phyloP scores from a whole-genome alignment of 1,139 yeast genomes.

The Nakaseomyces glabratus region DNA sequence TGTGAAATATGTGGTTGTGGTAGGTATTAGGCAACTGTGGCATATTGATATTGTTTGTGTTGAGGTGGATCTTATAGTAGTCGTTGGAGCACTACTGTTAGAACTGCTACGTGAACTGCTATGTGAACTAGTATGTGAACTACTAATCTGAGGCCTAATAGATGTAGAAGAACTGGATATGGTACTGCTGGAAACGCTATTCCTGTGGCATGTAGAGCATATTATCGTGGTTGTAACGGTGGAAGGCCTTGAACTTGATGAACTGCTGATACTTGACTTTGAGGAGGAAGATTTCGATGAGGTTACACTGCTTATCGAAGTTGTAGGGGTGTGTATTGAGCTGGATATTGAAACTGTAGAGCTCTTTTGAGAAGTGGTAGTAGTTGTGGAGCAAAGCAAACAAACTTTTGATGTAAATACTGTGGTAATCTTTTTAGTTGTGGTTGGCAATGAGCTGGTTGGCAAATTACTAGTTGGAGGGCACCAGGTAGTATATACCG shows the following conservation, averaged over 20 bases:
- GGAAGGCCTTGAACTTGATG: too few species aligned
- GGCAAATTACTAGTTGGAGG: too few species aligned
- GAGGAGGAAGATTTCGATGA: not conserved
- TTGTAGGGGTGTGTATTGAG: slow-evolving; percentile 1
- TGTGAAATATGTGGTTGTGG: slow-evolving; percentile 3
- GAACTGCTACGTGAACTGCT: too few species aligned
- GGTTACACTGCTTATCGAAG: not conserved
- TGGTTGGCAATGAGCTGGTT: not conserved
- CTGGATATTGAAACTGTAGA: not conserved
- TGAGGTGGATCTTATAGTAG: not conserved
- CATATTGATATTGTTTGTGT: slow-evolving; percentile 5
- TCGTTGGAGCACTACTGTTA: not conserved
- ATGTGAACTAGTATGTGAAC: too few species aligned
- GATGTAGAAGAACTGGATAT: too few species aligned
- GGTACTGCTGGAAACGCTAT: too few species aligned
- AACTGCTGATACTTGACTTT: too few species aligned
- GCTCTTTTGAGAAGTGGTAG: not conserved
- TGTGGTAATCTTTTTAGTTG: not conserved
- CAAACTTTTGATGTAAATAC: slow-evolving; percentile 1
- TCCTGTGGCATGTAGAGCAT: too few species aligned
- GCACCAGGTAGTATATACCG: slow-evolving; percentile 36
- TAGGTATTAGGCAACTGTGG: slow-evolving; percentile 5
- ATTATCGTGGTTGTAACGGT: too few species aligned
- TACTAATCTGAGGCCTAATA: too few species aligned
- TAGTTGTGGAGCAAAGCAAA: not conserved